Conservation (phyloP, 2,329 filamentous ascomycete genomes). For the Alternaria infectoria region DNA sequence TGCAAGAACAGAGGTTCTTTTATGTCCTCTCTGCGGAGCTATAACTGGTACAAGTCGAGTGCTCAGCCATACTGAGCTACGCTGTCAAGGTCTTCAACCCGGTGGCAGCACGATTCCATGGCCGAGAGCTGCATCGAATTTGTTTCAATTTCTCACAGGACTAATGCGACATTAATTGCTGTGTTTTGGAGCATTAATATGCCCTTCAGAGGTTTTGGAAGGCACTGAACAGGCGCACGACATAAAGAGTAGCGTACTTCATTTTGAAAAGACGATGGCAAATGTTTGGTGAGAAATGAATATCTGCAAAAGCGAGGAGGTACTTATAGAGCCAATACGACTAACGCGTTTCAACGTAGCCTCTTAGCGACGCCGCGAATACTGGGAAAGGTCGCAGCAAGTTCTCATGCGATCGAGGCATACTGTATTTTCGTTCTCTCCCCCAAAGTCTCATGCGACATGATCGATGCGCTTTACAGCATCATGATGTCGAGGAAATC, state of each 20-base stretch:
- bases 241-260: too few relatives aligned
- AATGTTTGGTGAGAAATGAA: not conserved
- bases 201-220: not conserved
- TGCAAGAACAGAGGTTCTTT: not conserved
- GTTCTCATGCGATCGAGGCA: not conserved
- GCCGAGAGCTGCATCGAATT: not conserved
- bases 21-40: not conserved
- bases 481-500: rapidly evolving
- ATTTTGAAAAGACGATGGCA: too few relatives aligned
- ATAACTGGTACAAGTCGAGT: rapidly evolving
- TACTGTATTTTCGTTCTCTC: not conserved
- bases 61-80: not conserved
- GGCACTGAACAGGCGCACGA: not conserved
- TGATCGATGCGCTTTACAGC: not conserved
- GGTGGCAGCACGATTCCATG: not conserved
- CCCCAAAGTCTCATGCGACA: rapidly evolving
- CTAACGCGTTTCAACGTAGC: rapidly evolving
- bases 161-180: rapidly evolving
- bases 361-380: not conserved
- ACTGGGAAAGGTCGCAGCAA: not conserved
- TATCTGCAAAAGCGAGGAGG: not conserved
- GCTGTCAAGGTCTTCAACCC: not conserved
- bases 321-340: rapidly evolving
- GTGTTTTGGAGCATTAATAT: not conserved
- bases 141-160: not conserved